Evolutionary conservation across 257 asterid species (phyloP).

Genomic region (Petrea volubilis): DNA sequence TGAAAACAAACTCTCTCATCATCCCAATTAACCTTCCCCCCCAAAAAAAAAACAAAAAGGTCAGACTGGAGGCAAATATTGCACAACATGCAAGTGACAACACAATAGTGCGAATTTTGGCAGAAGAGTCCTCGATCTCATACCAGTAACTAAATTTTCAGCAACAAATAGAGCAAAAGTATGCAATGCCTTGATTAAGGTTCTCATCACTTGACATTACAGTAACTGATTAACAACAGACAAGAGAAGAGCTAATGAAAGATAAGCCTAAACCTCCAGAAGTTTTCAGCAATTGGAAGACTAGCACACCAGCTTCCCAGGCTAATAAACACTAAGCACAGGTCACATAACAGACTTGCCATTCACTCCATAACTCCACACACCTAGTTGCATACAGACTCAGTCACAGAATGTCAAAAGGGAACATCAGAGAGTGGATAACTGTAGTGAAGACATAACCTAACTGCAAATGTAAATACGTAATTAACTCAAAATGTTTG

Average conservation of each 20-base stretch:
- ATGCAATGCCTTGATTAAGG: neutral
- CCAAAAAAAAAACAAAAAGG: constrained; percentile 22
- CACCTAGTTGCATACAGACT: neutral
- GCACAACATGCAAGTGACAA: constrained; percentile 5
- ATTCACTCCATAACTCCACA: constrained; percentile 1
- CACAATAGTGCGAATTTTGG: neutral
- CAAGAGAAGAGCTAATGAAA: neutral
- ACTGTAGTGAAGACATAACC: neutral
- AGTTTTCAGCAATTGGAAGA: neutral
- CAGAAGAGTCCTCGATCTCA: neutral
- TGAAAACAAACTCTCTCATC: constrained; percentile 84
- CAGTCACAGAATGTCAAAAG: neutral
- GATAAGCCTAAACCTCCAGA: constrained; percentile 4
- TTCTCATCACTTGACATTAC: neutral
- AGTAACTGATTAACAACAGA: neutral
- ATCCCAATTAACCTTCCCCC: constrained; percentile 94
- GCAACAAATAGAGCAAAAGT: constrained; percentile 5
- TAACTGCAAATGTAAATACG: neutral
- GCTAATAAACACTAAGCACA: neutral
- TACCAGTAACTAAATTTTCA: neutral
- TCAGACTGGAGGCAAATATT: neutral
- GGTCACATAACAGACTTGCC: neutral
- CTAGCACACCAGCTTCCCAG: neutral
- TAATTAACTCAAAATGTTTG: neutral
- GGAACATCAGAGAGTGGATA: neutral